Evolutionary conservation across 139 green algal species (phyloP), one percentile per base, ranked within the genome.

Genomic region (Gonium pectorale): DNA sequence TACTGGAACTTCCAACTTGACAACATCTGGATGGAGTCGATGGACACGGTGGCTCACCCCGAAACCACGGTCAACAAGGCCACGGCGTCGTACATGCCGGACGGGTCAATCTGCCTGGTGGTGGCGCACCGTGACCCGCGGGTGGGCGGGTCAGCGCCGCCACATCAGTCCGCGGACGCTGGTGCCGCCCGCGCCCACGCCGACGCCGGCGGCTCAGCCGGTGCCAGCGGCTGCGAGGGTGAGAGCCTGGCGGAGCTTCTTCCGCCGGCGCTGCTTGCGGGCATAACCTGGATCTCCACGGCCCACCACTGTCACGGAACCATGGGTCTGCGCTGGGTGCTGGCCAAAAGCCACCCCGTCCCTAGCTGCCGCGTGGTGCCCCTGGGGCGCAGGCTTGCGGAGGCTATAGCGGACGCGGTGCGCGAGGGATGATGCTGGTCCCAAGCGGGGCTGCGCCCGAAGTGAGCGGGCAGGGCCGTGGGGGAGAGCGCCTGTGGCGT

Each of bases 1-100:
- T 87, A 82, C 82, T 87, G 70, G 70, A 87, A 87, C 46, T 87
- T 87, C 71, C 82, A 87, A 59, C 70, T 87, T 37, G 70, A 81
- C 59, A 81, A 81, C 33, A 69, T 31, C 43, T 81, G 69, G 82
- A 82, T 87, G 82, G 82, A 87, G 60, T 77, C 56, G 3, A n/a
- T 87, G 71, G 82, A 87, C 29, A 60, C 67, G 13, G 70, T 56
- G 8, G 51, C 44, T 1, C 78, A 87, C 82, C 67, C 56, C 41
- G 27, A n/a, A n/a, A 75, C 56, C 67, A 68, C 41, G 44, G 66
- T 68, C 67, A 86, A 86, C 81, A 86, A 86, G 56, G 51, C 56
- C 33, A 63, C 54, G 27, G 81, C 81, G 15, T 40, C 15, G 3
- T 49, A 71, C 67, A 85, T 86, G 52, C 67, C 49, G 9, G 67